Base-by-base conservation (phyloP, 2,329 filamentous ascomycete species). In the Mycocentrospora acerina region DNA sequence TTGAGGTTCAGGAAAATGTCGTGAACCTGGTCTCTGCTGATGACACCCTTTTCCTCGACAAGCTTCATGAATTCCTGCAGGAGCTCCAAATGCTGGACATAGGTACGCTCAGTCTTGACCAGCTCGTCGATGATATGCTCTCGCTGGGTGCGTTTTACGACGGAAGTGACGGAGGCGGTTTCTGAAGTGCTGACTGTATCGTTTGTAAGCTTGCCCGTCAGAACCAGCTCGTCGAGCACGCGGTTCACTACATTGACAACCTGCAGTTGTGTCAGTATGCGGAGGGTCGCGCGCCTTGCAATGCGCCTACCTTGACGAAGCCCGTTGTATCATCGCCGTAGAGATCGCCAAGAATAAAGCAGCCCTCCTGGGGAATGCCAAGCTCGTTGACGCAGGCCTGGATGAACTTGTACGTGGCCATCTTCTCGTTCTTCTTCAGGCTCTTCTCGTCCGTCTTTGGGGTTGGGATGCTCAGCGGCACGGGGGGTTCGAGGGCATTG, bases 1-100 rank as follows among this genome's bases (percentile, higher is more conserved):
- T 97, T 95, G 61, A 97, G 82, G 69, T 98, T 98, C 46, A 97
- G 77, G 70, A 98, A 98, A 47, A 98, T 96, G 60, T 90, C 83
- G 70, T 97, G 90, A 15, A 95, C 85, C 8, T 85, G 81, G 64
- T 98, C 93, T 37, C 93, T 91, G 2, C 88, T 86, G 48, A 97
- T 82, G 25, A 89, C 82, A 25, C 90, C 90, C 51, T 85, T 90
- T 62, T 94, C 86, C 56, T 96, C 90, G 38, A 97, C 76, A 16
- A 85, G 81, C 69, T 88, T 91, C 71, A 95, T 97, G 61, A 97
- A 79, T 33, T 90, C 85, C 65, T 97, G 90, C 24, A 98, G 70
- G 53, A 95, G 91, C 66, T 97, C 91, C 36, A 98, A 72, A 72
- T 98, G 93, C 66, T 97, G 90, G 4, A 97, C 93, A 57, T 98